Base-by-base conservation (phyloP, 1,284 basidiomycete species). In the Schizophyllum commune region DNA sequence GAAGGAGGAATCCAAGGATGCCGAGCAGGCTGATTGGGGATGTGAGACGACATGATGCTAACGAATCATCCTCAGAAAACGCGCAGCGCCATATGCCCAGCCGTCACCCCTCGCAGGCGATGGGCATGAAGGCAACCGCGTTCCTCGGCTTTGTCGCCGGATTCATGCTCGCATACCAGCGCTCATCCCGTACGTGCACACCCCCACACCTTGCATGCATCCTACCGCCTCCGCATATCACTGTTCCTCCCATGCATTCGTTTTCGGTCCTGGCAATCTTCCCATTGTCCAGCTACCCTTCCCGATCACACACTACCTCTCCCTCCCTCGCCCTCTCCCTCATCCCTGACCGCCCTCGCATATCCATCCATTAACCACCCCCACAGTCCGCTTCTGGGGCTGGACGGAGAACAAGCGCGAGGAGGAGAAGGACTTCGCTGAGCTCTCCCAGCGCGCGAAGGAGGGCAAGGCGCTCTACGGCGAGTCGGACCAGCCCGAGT, bases 101-200 rank as follows among this genome's bases (percentile, higher is more conserved):
- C 66, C 65, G 21, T 70, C 62, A 60, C 64, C 27, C 61, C 62
- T 21, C 61, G 65, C 54, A 58, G 57, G 54, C 17, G 13, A 39
- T 39, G 34, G 34, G 34, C 56, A 55, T 39, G 34, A 39, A 39
- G 34, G 62, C 77, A n/a, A 75, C 76, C 54, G 76, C 77, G 4
- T 68, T 89, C 70, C 74, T 89, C 75, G 82, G 96, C 72, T 79
- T 92, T 81, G 68, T 85, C 59, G 96, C 92, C 51, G 96, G 96
- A 7, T 99, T 98, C 83, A 73, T 98, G 68, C 75, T 96, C 61
- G 94, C 96, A 19, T 98, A 98, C 79, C 94, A 97, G 75, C 83
- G 88, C 60, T 94, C 91, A 52, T 89, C 88, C 68, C 80, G 93
- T 94, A 71, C 73, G 91, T 80, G n/a, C n/a, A 11, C 47, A 51